Base-by-base conservation (phyloP, 164 flowering plant genomes). In the Tinospora cordifolia region DNA sequence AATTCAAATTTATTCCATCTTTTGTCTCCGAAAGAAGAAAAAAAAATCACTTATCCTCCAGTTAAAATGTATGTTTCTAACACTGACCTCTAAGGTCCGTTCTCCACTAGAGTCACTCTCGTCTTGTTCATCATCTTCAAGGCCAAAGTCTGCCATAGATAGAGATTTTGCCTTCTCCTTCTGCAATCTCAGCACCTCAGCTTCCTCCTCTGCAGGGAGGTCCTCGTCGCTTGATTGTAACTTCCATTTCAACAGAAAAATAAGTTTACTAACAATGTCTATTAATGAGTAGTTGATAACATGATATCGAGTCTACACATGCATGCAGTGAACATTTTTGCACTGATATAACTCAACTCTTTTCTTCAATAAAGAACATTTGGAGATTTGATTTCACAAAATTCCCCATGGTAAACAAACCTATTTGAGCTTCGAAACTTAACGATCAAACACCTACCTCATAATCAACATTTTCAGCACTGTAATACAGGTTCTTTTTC, bases 201-300 rank as follows among this genome's bases (percentile, higher is more conserved):
- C 86, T 78, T 89, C 97, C 76, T 94, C 98, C 69, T 81, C 87
- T 21, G 74, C 83, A 70, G 73, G 81, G 25, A 68, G 71, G 11
- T 91, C 97, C 73, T 91, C 96, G 70, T 89, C 95, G 54, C 90
- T 86, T 72, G 92, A 88, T 75, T 84, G 82, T 67, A 79, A 26
- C 93, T 89, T 64, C 15, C 46, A 68, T 24, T 68, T 59, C 71
- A 71, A 68, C 25, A 67, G 15, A 49, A 70, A 14, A 67, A 62
- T 26, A 38, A 51, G 22, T 51, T 51, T 19, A n/a, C 2, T 41
- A 11, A 11, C 13, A 11, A 41, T 13, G 12, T 41, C 25, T 22
- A 14, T 1, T 36, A 30, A 60, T 65, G 27, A 57, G n/a, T 8
- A 21, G 4, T 13, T 47, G 54, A 47, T 13, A 13, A 19, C 54